phyloP scores from a whole-genome alignment of 179 eudicot species.

The Camellia oleifera region DNA sequence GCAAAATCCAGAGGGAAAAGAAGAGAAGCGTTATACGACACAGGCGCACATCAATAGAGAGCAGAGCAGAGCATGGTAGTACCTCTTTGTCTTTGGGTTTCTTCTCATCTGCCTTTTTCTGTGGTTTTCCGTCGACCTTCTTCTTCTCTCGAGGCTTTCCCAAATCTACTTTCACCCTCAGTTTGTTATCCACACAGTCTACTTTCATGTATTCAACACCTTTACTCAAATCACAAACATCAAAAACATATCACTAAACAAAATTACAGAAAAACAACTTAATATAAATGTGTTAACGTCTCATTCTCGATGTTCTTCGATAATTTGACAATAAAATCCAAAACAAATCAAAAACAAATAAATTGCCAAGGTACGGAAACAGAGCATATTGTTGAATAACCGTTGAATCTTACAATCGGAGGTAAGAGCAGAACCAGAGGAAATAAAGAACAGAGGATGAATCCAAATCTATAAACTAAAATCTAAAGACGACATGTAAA shows the following conservation, averaged over 20 bases:
- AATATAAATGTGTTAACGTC: not conserved
- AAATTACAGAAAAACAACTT: not conserved
- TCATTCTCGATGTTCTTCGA: not conserved
- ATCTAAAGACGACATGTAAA: not conserved
- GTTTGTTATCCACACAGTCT: constrained; percentile 32
- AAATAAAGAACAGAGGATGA: not conserved
- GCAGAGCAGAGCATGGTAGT: not conserved
- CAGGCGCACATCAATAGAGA: not conserved
- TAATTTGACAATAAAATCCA: not conserved
- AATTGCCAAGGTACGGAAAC: not conserved
- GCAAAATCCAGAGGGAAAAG: not conserved
- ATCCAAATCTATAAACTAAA: too few relatives aligned
- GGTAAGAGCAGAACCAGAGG: not conserved
- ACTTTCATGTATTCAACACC: constrained; percentile 48
- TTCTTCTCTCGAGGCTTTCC: constrained; percentile 32
- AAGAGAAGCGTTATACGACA: not conserved
- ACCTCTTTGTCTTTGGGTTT: constrained; percentile 30
- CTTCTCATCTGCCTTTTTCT: constrained; percentile 33
- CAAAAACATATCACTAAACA: not conserved
- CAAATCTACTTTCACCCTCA: constrained; percentile 50
- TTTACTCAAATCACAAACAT: constrained; percentile 6
- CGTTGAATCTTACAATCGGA: not conserved
- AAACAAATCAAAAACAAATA: not conserved
- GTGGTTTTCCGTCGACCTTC: constrained; percentile 29
- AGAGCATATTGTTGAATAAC: not conserved